These are phyloP conservation scores for Clonostachys chloroleuca DNA, from an alignment of 2,329 filamentous ascomycete species.

Conservation along the genomic window DNA sequence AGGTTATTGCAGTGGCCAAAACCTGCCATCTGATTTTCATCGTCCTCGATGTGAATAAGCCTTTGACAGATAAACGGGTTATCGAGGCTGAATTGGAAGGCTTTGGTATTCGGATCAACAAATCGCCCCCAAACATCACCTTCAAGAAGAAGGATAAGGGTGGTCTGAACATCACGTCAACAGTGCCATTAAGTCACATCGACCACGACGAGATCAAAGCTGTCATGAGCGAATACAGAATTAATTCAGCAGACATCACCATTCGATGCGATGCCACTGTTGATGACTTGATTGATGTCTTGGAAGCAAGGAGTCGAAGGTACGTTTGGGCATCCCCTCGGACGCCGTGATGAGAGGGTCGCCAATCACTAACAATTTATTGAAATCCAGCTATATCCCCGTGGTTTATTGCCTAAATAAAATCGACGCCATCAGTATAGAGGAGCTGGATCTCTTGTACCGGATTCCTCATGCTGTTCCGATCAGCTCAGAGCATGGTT, in stretches of 20 bases:
- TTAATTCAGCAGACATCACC: slow-evolving; percentile 93
- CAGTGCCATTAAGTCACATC: slow-evolving; percentile 86
- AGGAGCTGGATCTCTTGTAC: slow-evolving; percentile 94
- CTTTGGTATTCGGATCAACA: slow-evolving; percentile 97
- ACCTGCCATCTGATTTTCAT: slow-evolving; percentile 99
- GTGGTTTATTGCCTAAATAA: slow-evolving; percentile 99
- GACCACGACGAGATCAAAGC: slow-evolving; percentile 96
- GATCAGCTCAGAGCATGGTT: slow-evolving; percentile 95
- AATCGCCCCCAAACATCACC: slow-evolving; percentile 94
- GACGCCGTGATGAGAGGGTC: not conserved
- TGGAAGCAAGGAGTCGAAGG: slow-evolving; percentile 84
- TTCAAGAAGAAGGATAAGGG: slow-evolving; percentile 99
- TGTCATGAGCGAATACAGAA: slow-evolving; percentile 95
- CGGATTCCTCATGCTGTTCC: slow-evolving; percentile 95
- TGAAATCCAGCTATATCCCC: slow-evolving; percentile 77
- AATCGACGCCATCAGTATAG: slow-evolving; percentile 96
- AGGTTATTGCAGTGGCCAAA: slow-evolving; percentile 98
- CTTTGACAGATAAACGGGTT: slow-evolving; percentile 90
- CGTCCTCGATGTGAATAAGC: slow-evolving; percentile 97
- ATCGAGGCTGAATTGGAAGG: slow-evolving; percentile 95
- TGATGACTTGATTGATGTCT: slow-evolving; percentile 92
- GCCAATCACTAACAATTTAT: not conserved
- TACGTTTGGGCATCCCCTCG: slow-evolving; percentile 7
- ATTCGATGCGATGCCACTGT: slow-evolving; percentile 97
- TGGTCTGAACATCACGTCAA: slow-evolving; percentile 93